Evolutionary conservation across 768 basidiomycete genomes (phyloP).

Genomic region (Suillus bovinus): DNA sequence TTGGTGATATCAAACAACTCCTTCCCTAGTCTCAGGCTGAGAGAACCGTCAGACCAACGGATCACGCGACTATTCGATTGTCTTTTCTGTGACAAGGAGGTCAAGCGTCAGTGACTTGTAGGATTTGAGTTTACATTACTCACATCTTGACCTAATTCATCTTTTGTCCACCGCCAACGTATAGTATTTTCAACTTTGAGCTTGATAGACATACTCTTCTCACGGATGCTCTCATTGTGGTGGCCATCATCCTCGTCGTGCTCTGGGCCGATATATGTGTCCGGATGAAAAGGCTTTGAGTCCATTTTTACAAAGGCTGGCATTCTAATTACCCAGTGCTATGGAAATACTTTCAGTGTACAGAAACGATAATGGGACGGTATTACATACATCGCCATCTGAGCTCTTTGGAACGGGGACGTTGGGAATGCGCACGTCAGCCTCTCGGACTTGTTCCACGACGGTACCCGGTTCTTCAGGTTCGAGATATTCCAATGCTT

Average conservation of each 20-base stretch:
- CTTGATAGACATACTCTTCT: slow-evolving; percentile 83
- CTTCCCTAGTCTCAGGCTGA: slow-evolving; percentile 89
- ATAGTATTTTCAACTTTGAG: slow-evolving; percentile 92
- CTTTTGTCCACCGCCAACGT: slow-evolving; percentile 92
- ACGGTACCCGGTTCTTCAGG: slow-evolving; percentile 65
- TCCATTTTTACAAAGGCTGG: slow-evolving; percentile 94
- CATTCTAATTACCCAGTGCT: slow-evolving; percentile 89
- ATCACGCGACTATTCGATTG: slow-evolving; percentile 92
- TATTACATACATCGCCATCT: slow-evolving; percentile 70
- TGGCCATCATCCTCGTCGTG: slow-evolving; percentile 67
- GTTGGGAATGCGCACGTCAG: slow-evolving; percentile 82
- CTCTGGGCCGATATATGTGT: slow-evolving; percentile 82
- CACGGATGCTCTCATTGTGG: slow-evolving; percentile 60
- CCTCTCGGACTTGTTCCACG: slow-evolving; percentile 59
- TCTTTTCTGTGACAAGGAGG: slow-evolving; percentile 51
- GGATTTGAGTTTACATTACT: slow-evolving; percentile 33
- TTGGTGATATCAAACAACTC: slow-evolving; percentile 92
- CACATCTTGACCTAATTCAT: slow-evolving; percentile 73
- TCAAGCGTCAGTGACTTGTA: slow-evolving; percentile 8
- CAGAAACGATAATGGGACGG: slow-evolving; percentile 6
- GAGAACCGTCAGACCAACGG: slow-evolving; percentile 93
- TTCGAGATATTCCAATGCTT: slow-evolving; percentile 80
- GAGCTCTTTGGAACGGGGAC: slow-evolving; percentile 78
- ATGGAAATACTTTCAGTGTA: slow-evolving; percentile 11
- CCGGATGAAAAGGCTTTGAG: slow-evolving; percentile 85